Evolutionary conservation across 106 monocot species (phyloP).

Genomic region (Apostasia ramifera): DNA sequence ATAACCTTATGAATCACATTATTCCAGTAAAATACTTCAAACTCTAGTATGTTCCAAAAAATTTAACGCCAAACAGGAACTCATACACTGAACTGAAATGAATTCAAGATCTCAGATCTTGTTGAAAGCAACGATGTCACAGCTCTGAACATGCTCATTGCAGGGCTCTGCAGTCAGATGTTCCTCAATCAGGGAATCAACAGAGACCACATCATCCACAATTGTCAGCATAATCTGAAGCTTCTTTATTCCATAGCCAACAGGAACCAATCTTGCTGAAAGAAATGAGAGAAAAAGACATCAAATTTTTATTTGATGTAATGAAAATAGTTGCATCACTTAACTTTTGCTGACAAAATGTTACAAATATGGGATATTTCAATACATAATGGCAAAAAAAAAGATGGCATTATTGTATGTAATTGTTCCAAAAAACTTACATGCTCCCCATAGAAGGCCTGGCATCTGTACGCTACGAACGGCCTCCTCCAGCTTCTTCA

Average conservation of each 20-base stretch:
- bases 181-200: slow-evolving; percentile 79
- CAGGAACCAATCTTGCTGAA: slow-evolving; percentile 88
- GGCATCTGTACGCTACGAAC: slow-evolving; percentile 82
- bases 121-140: too few relatives aligned
- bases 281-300: neutral
- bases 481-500: slow-evolving; percentile 84
- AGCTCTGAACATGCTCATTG: slow-evolving; percentile 68
- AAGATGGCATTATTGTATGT: neutral
- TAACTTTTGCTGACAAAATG: neutral
- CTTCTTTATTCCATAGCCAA: slow-evolving; percentile 98
- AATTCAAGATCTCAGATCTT: too few relatives aligned
- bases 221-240: slow-evolving; percentile 96
- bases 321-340: too few relatives aligned
- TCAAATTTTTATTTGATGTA: too few relatives aligned
- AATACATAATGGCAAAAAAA: too few relatives aligned
- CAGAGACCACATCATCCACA: slow-evolving; percentile 85
- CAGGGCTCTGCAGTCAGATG: slow-evolving; percentile 54
- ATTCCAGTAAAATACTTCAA: too few relatives aligned
- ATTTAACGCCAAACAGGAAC: too few relatives aligned
- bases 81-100: too few relatives aligned
- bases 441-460: slow-evolving; percentile 91
- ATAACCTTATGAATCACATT: too few relatives aligned
- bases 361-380: too few relatives aligned
- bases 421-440: slow-evolving; percentile 18
- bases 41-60: too few relatives aligned